Percentiles rank a stretch among this genome's conserved stretches.
phyloP scores from a whole-genome alignment of 768 basidiomycete species.

The Pseudohyphozyma bogoriensis region DNA sequence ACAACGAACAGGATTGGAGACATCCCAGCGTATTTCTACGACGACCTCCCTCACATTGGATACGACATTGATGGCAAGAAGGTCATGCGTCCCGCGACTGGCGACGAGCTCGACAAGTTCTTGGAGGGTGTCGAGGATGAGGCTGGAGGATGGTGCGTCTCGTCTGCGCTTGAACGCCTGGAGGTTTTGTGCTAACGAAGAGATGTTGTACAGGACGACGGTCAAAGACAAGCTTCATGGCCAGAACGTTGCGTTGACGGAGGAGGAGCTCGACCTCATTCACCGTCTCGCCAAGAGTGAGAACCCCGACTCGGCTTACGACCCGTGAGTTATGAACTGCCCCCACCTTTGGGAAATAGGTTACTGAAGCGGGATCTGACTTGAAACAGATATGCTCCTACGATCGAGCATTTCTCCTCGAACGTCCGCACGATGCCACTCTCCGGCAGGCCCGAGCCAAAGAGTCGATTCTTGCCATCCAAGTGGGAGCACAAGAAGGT shows the following conservation, averaged over 20 bases:
- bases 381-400: slow-evolving; percentile 70
- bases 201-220: slow-evolving; percentile 54
- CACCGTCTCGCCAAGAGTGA: slow-evolving; percentile 78
- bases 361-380: too few relatives aligned
- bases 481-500: slow-evolving; percentile 99
- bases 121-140: slow-evolving; percentile 86
- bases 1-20: slow-evolving; percentile 90
- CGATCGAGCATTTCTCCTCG: slow-evolving; percentile 92
- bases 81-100: slow-evolving; percentile 83
- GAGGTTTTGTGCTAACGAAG: background rate
- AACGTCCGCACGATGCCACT: slow-evolving; percentile 88
- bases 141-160: slow-evolving; percentile 58
- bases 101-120: slow-evolving; percentile 96
- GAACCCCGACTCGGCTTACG: slow-evolving; percentile 77
- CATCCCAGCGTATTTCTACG: slow-evolving; percentile 97
- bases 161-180: slow-evolving; percentile 1
- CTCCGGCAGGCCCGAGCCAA: slow-evolving; percentile 83
- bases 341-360: too few relatives aligned
- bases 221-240: slow-evolving; percentile 84
- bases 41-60: slow-evolving; percentile 96
- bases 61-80: slow-evolving; percentile 92
- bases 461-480: slow-evolving; percentile 89
- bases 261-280: slow-evolving; percentile 91
- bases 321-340: slow-evolving; percentile 44
- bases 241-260: slow-evolving; percentile 69